Evolutionary conservation across 1,284 basidiomycete species (phyloP).

Genomic region (Cutaneotrichosporon spelunceum): DNA sequence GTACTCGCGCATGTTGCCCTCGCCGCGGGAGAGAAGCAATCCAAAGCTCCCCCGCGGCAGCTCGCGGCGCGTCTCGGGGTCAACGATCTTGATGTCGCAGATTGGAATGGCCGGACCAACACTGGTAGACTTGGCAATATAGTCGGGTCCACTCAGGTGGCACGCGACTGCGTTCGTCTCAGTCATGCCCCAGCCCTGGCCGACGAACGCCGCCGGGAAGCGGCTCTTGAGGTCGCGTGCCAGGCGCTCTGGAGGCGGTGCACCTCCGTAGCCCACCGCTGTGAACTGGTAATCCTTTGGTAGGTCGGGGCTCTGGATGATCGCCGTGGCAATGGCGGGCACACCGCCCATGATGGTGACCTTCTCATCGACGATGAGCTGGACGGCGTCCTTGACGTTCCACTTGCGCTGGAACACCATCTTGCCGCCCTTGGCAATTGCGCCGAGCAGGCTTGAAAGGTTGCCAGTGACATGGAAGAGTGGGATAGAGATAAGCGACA

Average conservation of each 20-base stretch:
- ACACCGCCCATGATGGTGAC: constrained; percentile 46
- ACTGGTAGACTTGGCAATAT: constrained; percentile 23
- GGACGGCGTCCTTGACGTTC: constrained; percentile 35
- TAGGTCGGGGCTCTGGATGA: constrained; percentile 37
- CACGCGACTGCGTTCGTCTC: constrained; percentile 46
- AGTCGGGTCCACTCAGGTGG: constrained; percentile 41
- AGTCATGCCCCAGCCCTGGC: constrained; percentile 45
- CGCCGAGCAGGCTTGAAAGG: constrained; percentile 38
- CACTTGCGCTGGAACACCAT: constrained; percentile 40
- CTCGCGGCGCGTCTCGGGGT: constrained; percentile 29
- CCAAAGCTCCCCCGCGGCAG: constrained; percentile 33
- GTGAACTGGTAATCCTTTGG: constrained; percentile 30
- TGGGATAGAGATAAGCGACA: constrained; percentile 36
- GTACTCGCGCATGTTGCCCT: constrained; percentile 43
- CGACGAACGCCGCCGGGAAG: constrained; percentile 33
- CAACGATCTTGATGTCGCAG: constrained; percentile 38
- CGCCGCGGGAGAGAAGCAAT: constrained; percentile 37
- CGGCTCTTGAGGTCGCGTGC: constrained; percentile 33
- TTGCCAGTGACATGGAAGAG: constrained; percentile 50
- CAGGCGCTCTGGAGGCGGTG: constrained; percentile 38
- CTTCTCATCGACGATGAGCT: constrained; percentile 34
- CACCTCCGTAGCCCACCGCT: constrained; percentile 46
- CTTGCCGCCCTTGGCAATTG: constrained; percentile 38
- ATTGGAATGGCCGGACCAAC: constrained; percentile 40
- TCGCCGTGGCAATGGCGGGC: constrained; percentile 39